These are phyloP conservation scores for Pulveroboletus frians DNA, from an alignment of 768 basidiomycete species.

Conservation along the genomic window DNA sequence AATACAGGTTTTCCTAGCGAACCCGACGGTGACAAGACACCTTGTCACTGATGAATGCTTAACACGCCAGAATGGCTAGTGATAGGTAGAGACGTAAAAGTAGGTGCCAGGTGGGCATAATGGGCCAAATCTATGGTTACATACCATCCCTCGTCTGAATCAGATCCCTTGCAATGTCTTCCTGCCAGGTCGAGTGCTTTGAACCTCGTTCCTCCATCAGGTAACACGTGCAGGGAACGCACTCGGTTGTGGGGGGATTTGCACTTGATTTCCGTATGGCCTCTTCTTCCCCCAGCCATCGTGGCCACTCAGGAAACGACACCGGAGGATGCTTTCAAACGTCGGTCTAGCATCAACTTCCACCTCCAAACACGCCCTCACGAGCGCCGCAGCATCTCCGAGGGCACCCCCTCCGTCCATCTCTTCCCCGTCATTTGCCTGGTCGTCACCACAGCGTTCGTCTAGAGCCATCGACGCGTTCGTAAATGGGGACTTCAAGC, in stretches of 20 bases:
- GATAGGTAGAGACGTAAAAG: constrained; percentile 12
- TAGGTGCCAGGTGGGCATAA: constrained; percentile 4
- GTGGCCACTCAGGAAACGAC: constrained; percentile 72
- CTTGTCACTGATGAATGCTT: constrained; percentile 6
- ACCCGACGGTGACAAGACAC: constrained; percentile 5
- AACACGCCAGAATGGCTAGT: constrained; percentile 7
- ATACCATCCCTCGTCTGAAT: constrained; percentile 7
- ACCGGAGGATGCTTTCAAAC: constrained; percentile 76
- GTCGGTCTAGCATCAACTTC: constrained; percentile 74
- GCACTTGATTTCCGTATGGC: constrained; percentile 26
- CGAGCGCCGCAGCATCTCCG: constrained; percentile 80
- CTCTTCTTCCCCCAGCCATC: constrained; percentile 63
- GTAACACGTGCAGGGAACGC: constrained; percentile 29
- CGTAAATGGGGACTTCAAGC: constrained; percentile 69
- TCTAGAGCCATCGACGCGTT: constrained; percentile 73
- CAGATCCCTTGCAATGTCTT: not conserved
- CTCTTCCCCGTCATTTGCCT: constrained; percentile 71
- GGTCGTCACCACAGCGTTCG: constrained; percentile 72
- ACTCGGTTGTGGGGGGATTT: constrained; percentile 25
- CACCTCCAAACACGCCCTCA: constrained; percentile 80
- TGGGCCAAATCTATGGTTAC: constrained; percentile 7
- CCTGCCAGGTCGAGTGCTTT: not conserved
- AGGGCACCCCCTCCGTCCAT: constrained; percentile 78
- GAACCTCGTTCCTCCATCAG: constrained; percentile 19
- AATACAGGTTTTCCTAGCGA: constrained; percentile 10